These are phyloP conservation scores for Sarocladium kiliense DNA, from an alignment of 2,329 filamentous ascomycete genomes.

Conservation along the genomic window DNA sequence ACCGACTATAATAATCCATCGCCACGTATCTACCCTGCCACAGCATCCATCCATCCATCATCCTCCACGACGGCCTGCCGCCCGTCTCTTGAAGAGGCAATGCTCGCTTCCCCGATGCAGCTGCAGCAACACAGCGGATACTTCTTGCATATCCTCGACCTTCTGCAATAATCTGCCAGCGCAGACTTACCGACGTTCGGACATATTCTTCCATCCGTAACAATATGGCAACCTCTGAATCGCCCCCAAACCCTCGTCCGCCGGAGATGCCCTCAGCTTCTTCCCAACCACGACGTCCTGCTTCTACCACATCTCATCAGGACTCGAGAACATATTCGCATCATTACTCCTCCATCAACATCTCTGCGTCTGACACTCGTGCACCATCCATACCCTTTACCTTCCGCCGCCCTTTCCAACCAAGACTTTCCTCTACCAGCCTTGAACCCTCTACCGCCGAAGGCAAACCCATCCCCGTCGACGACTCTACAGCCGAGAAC, in stretches of 20 bases:
- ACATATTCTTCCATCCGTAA: background rate
- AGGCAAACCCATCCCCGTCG: conserved; percentile 50
- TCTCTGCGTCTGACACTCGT: conserved; percentile 19
- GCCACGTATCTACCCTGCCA: conserved; percentile 7
- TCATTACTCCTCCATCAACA: conserved; percentile 19
- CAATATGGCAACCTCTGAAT: background rate
- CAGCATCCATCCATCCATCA: conserved; percentile 5
- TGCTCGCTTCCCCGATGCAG: conserved; percentile 7
- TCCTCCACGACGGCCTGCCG: background rate
- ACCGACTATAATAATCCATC: background rate
- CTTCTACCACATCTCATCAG: background rate
- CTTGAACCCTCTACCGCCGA: conserved; percentile 50
- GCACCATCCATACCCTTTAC: conserved; percentile 39
- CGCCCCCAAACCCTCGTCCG: background rate
- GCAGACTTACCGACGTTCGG: background rate
- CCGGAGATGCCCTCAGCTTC: background rate
- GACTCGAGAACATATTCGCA: conserved; percentile 15
- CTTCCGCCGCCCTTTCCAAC: conserved; percentile 42
- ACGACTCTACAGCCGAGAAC: conserved; percentile 49
- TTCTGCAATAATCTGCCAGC: conserved; percentile 8
- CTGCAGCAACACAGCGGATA: conserved; percentile 3
- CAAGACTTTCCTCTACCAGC: conserved; percentile 47
- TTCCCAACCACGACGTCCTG: background rate
- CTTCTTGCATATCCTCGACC: background rate
- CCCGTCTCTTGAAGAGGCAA: conserved; percentile 5